A percentile compares a stretch with the other conserved stretches of the same genome.
phyloP scores from a whole-genome alignment of 164 flowering plant species.

The Vitis rupestris region DNA sequence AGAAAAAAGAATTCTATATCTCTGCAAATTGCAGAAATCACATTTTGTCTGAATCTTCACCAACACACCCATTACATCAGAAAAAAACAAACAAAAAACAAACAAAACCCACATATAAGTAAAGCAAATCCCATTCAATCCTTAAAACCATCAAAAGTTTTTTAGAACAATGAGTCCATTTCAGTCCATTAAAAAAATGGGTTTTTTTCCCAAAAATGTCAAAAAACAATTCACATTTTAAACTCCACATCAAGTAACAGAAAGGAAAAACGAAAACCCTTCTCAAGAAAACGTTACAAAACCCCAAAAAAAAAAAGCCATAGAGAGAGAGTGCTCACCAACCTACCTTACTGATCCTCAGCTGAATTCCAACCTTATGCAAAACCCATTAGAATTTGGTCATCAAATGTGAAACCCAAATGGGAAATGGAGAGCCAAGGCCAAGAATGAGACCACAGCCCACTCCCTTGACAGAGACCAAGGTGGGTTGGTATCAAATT shows the following conservation, averaged over 20 bases:
- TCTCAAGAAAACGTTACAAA: neutral
- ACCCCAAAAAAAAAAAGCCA: no score
- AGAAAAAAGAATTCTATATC: slow-evolving; percentile 8
- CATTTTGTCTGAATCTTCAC: slow-evolving; percentile 35
- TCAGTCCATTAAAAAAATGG: neutral
- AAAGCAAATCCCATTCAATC: neutral
- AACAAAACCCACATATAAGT: neutral
- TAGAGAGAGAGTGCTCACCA: no score
- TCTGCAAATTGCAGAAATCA: slow-evolving; percentile 16
- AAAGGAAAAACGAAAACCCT: neutral
- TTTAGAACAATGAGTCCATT: neutral
- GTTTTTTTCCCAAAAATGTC: neutral
- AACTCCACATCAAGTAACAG: neutral
- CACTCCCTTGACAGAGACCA: slow-evolving; percentile 4
- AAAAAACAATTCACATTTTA: no score
- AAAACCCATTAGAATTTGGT: neutral
- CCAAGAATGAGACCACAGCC: slow-evolving; percentile 1
- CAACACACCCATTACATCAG: slow-evolving; percentile 12
- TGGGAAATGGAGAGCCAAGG: slow-evolving; percentile 1
- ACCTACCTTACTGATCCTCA: neutral
- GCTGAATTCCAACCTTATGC: neutral
- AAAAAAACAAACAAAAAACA: slow-evolving; percentile 11
- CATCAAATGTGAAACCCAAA: slow-evolving; percentile 5
- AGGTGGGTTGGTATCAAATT: slow-evolving; percentile 11
- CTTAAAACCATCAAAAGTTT: slow-evolving; percentile 17